phyloP scores from a whole-genome alignment of 306 rosid genomes.

The Phaseolus lunatus region DNA sequence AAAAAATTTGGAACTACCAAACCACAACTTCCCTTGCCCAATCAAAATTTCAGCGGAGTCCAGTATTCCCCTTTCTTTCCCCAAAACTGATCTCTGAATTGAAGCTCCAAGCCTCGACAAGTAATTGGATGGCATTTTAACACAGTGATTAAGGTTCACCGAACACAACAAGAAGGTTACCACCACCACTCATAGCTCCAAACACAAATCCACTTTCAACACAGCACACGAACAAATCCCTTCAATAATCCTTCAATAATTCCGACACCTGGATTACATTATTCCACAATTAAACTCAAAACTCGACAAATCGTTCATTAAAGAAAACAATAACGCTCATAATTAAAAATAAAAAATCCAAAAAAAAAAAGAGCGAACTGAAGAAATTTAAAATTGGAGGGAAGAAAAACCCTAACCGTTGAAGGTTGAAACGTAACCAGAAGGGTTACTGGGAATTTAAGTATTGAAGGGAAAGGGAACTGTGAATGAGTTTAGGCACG shows the following conservation, averaged over 20 bases:
- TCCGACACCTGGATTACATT: constrained; percentile 51
- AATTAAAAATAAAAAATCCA: neutral
- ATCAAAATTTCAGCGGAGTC: constrained; percentile 63
- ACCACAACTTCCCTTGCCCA: constrained; percentile 68
- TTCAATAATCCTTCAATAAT: constrained; percentile 13
- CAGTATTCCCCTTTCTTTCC: constrained; percentile 60
- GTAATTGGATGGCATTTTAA: constrained; percentile 79
- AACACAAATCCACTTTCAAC: constrained; percentile 41
- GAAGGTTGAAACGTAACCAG: neutral
- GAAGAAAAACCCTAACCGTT: constrained; percentile 48
- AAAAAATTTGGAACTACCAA: constrained; percentile 61
- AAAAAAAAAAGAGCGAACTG: neutral
- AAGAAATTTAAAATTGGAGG: constrained; percentile 39
- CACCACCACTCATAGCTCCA: constrained; percentile 73
- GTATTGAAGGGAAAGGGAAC: neutral
- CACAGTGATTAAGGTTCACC: constrained; percentile 43
- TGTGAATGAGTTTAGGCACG: neutral
- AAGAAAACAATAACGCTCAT: neutral
- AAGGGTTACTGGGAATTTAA: neutral
- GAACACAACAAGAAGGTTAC: constrained; percentile 40
- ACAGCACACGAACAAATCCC: constrained; percentile 14
- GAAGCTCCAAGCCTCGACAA: constrained; percentile 64
- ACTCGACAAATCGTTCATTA: neutral
- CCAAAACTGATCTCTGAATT: constrained; percentile 55
- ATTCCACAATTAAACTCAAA: neutral